These are phyloP conservation scores for Melampsora americana DNA, from an alignment of 1,284 basidiomycete genomes.

Conservation along the genomic window DNA sequence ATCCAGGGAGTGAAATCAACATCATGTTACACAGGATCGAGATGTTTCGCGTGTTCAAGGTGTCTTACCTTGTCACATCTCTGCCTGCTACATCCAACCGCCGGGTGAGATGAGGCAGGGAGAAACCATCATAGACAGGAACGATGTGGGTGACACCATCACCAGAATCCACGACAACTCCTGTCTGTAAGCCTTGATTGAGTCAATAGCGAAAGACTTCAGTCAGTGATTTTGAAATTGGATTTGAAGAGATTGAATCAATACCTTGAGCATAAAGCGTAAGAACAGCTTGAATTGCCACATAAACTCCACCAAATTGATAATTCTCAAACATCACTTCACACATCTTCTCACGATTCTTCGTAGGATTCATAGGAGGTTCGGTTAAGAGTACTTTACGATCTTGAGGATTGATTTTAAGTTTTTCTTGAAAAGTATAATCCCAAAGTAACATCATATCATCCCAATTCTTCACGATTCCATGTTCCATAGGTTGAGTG, in stretches of 20 bases:
- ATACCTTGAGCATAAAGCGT: conserved; percentile 95
- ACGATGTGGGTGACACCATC: conserved; percentile 99
- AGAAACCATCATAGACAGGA: conserved; percentile 94
- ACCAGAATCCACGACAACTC: conserved; percentile 97
- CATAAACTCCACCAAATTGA: conserved; percentile 90
- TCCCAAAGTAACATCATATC: conserved; percentile 99
- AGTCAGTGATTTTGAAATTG: not conserved
- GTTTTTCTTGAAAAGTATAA: conserved; percentile 96
- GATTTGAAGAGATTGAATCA: conserved; percentile 51
- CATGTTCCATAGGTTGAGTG: conserved; percentile 98
- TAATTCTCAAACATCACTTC: conserved; percentile 99
- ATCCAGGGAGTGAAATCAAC: not conserved
- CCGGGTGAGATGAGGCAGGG: conserved; percentile 87
- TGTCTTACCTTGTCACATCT: conserved; percentile 74
- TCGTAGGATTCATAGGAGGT: conserved; percentile 98
- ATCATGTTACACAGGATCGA: not conserved
- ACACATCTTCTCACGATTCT: conserved; percentile 87
- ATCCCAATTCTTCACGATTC: conserved; percentile 97
- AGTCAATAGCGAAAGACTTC: not conserved
- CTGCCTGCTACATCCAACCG: conserved; percentile 95
- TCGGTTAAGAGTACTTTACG: conserved; percentile 92
- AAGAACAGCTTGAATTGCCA: conserved; percentile 97
- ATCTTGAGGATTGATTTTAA: conserved; percentile 79
- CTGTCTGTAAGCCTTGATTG: conserved; percentile 80
- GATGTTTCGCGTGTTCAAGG: not conserved